Base-by-base conservation (phyloP, 495 filamentous ascomycete genomes). In the Acidomyces sp. region DNA sequence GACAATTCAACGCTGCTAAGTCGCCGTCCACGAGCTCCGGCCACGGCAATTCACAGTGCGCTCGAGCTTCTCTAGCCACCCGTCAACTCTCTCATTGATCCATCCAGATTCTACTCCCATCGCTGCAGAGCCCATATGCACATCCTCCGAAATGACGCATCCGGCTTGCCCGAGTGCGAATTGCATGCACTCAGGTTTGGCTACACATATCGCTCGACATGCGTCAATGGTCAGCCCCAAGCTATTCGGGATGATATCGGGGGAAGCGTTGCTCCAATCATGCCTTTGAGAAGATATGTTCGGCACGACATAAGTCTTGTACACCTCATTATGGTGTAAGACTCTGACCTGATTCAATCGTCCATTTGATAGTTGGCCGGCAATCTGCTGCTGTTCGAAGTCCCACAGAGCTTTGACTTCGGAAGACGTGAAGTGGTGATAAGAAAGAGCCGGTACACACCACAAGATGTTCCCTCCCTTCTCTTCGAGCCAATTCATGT, bases 371-470 rank as follows among this genome's bases (percentile, higher is more conserved):
- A n/a, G n/a, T n/a, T n/a, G n/a, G n/a, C n/a, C n/a, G n/a, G n/a
- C n/a, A n/a, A n/a, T n/a, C n/a, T n/a, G n/a, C n/a, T 43, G 21
- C 34, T 51, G 48, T 29, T 47, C 43, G 12, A 39, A 43, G 6
- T 39, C 21, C 43, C 37, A 47, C 24, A 51, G 25, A 4, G 18
- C 12, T 16, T 30, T n/a, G 11, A 51, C 27, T 16, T 31, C 36
- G 11, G 15, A 18, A 11, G 43, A 26, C 7, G 37, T 24, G 11
- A 41, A 35, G 19, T 51, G 49, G 34, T 57, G 54, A 17, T 55
- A 46, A 10, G 37, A 39, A 2, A 57, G n/a, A 12, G 37, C 48
- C 6, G 51, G 51, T 16, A 34, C 33, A 39, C 54, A 54, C 54
- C 54, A 54, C 4, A 43, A 22, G 6, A 16, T 3, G 3, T 37